Conservation (phyloP, 306 rosid genomes). For the Citrullus amarus region DNA sequence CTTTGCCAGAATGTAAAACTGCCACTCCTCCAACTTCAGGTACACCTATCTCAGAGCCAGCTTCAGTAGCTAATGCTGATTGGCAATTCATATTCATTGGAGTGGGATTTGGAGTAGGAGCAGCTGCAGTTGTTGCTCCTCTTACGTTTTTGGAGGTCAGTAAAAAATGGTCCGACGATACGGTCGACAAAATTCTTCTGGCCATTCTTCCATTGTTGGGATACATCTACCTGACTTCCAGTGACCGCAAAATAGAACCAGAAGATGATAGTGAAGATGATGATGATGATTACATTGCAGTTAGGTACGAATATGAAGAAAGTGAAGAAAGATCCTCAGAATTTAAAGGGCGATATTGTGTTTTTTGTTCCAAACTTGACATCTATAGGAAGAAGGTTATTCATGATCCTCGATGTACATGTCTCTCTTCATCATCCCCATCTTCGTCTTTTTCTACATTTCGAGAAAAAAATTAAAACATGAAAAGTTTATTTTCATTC, state of each 20-base stretch:
- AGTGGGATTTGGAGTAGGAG: conserved; percentile 77
- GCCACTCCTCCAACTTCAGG: not conserved
- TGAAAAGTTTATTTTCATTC: not conserved
- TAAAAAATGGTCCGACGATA: conserved; percentile 47
- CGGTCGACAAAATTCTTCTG: conserved; percentile 38
- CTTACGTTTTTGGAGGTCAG: conserved; percentile 55
- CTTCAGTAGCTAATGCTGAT: conserved; percentile 23
- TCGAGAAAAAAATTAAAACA: conserved; percentile 11
- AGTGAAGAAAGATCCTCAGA: conserved; percentile 13
- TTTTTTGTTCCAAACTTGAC: conserved; percentile 57
- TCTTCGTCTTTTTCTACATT: conserved; percentile 43
- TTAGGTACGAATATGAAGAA: conserved; percentile 15
- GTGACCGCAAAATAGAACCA: conserved; percentile 19
- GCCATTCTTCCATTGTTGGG: conserved; percentile 46
- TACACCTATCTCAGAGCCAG: not conserved
- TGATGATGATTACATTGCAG: conserved; percentile 9
- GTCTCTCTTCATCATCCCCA: conserved; percentile 25
- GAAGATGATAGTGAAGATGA: conserved; percentile 24
- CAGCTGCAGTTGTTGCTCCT: conserved; percentile 44
- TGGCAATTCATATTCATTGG: conserved; percentile 61
- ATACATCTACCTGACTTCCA: conserved; percentile 23
- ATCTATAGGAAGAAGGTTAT: conserved; percentile 27
- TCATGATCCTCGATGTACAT: conserved; percentile 47
- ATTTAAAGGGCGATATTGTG: conserved; percentile 43
- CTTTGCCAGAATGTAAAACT: not conserved